phyloP scores from a whole-genome alignment of 1,284 basidiomycete genomes.

The Phylloboletellus chloephorus region DNA sequence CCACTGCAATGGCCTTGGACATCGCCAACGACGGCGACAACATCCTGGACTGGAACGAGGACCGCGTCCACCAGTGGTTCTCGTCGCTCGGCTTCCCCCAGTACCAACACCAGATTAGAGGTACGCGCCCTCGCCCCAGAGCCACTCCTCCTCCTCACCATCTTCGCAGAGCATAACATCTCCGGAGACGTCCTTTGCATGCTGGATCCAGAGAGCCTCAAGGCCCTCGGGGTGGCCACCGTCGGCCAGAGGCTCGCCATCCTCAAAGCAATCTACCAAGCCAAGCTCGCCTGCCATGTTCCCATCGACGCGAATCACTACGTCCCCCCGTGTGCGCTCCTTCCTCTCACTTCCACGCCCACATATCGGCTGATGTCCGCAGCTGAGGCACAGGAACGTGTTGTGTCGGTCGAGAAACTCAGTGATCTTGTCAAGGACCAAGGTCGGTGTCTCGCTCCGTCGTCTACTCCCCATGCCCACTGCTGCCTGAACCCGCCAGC shows the following conservation, averaged over 20 bases:
- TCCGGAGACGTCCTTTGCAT: conserved; percentile 83
- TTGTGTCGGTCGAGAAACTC: conserved; percentile 61
- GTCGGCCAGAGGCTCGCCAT: conserved; percentile 86
- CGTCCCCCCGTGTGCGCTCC: conserved; percentile 76
- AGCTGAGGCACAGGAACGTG: conserved; percentile 67
- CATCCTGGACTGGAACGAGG: conserved; percentile 79
- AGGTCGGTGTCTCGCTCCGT: conserved; percentile 42
- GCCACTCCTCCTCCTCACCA: conserved; percentile 7
- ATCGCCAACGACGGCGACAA: conserved; percentile 36
- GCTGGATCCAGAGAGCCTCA: conserved; percentile 76
- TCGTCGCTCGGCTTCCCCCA: conserved; percentile 71
- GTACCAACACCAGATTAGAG: conserved; percentile 70
- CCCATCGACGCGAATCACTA: conserved; percentile 84
- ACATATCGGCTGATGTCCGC: conserved; percentile 11
- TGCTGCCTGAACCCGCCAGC: conserved; percentile 38
- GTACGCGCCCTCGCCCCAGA: conserved; percentile 30
- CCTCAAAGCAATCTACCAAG: conserved; percentile 82
- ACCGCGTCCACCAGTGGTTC: conserved; percentile 74
- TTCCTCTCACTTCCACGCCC: conserved; percentile 1
- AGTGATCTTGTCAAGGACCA: conserved; percentile 71
- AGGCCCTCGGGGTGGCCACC: conserved; percentile 77
- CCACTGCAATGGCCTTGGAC: conserved; percentile 38
- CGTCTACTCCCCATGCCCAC: conserved; percentile 8
- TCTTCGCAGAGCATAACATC: conserved; percentile 74
- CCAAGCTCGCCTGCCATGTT: conserved; percentile 79